These are phyloP conservation scores for Starmerella vitae DNA, from an alignment of 805 yeast species.

Conservation along the genomic window DNA sequence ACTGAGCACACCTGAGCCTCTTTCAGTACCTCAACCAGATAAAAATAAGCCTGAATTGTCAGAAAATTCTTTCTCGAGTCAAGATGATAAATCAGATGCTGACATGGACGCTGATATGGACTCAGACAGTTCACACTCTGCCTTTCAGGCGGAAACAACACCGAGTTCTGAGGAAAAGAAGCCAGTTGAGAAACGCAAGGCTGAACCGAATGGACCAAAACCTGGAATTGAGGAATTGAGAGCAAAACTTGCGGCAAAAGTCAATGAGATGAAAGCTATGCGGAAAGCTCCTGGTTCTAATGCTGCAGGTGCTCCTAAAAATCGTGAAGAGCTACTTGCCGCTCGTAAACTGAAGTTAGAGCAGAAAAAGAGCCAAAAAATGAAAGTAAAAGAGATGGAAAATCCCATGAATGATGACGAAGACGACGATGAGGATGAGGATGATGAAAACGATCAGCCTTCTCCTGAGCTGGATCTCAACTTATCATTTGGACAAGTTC, in stretches of 20 bases:
- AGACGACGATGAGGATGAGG: slow-evolving; percentile 18
- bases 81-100: slow-evolving; percentile 12
- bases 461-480: slow-evolving; percentile 12
- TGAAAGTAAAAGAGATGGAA: slow-evolving; percentile 18
- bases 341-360: slow-evolving; percentile 32
- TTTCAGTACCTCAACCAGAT: not conserved
- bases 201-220: slow-evolving; percentile 1
- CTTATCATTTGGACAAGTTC: slow-evolving; percentile 60
- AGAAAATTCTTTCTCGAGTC: slow-evolving; percentile 11
- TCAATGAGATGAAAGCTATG: slow-evolving; percentile 53
- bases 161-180: not conserved
- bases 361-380: slow-evolving; percentile 23
- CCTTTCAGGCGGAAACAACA: not conserved
- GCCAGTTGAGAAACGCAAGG: not conserved
- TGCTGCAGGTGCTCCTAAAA: slow-evolving; percentile 60
- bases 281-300: slow-evolving; percentile 88
- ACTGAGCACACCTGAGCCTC: not conserved
- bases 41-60: not conserved
- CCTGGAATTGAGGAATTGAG: slow-evolving; percentile 50
- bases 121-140: not conserved
- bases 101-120: not conserved
- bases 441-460: slow-evolving; percentile 25
- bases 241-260: slow-evolving; percentile 65
- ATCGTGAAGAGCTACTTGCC: slow-evolving; percentile 41
- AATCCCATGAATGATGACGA: slow-evolving; percentile 30